Percentiles rank a stretch among this genome's conserved stretches.
Conservation (phyloP, 2,329 filamentous ascomycete genomes). For the Penicillium brasilianum region DNA sequence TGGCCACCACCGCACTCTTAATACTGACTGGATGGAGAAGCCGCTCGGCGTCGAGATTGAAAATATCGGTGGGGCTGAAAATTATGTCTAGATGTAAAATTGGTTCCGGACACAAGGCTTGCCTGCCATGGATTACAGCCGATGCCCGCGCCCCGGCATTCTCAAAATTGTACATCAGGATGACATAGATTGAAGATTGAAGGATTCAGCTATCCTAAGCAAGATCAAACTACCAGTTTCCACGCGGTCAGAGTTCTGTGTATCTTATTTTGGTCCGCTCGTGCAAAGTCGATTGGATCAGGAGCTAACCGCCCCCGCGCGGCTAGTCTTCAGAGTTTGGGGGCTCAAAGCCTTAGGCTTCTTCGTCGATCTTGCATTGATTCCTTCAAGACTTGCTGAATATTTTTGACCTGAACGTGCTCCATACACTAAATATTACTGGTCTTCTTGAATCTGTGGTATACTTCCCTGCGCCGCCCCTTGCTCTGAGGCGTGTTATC, state of each 20-base stretch:
- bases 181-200: neutral
- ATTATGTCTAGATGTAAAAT: neutral
- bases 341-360: neutral
- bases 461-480: neutral
- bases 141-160: neutral
- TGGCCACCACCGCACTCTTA: conserved; percentile 24
- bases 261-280: neutral
- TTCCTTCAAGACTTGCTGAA: neutral
- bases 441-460: neutral
- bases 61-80: neutral
- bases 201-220: neutral
- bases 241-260: neutral
- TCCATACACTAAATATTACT: neutral
- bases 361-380: neutral
- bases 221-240: neutral
- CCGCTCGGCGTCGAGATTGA: neutral
- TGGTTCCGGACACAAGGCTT: neutral
- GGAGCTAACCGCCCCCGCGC: neutral
- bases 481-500: neutral
- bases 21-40: conserved; percentile 24
- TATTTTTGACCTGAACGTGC: neutral
- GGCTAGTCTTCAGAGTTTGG: neutral
- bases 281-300: neutral
- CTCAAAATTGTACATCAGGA: neutral
- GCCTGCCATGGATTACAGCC: neutral